Evolutionary conservation across 345 rosid genomes (phyloP), one percentile per base, ranked within the genome.

Genomic region (Linum lewisii): DNA sequence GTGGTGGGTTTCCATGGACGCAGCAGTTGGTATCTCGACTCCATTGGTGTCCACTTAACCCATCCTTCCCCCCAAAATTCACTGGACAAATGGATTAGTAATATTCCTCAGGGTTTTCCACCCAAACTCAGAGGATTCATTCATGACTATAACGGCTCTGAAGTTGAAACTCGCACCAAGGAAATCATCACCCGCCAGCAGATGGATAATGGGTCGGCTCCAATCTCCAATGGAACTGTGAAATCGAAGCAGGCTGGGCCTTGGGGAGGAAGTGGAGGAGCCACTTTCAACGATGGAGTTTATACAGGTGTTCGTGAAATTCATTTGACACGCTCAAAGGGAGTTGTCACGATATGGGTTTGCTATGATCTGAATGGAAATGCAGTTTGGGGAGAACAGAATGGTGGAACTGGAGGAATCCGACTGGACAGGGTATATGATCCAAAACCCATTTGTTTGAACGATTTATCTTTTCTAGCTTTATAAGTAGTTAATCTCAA

Each of bases 1-100:
- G 60, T 74, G 11, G 71, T 66, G 1, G 74, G 78, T 16, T 74
- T 74, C 61, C 69, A 69, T 66, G 72, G 78, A 20, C 63, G 69
- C 3, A 66, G 74, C 59, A 63, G 71, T 5, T 66, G 74, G 74
- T 29, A 44, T 16, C 74, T 74, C 2, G 63, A 74, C 24, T 62
- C 74, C 5, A 63, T 74, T 25, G 72, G 78, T 9, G 65, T 59
- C 23, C 57, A 63, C 54, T 23, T 74, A 24, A 69, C 58, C 62
- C 71, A 70, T 57, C 59, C 61, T 24, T 22, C 58, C 38, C 64
- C 14, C 21, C 51, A 16, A 51, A 64, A 44, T 26, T 56, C 16
- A 15, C 25, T 57, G 18, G 29, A 19, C n/a, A 58, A n/a, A n/a
- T n/a, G n/a, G n/a, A n/a, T n/a, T n/a, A n/a, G n/a, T n/a, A n/a